Conservation (phyloP, 2,329 filamentous ascomycete species). For the Colletotrichum ledebouriae region DNA sequence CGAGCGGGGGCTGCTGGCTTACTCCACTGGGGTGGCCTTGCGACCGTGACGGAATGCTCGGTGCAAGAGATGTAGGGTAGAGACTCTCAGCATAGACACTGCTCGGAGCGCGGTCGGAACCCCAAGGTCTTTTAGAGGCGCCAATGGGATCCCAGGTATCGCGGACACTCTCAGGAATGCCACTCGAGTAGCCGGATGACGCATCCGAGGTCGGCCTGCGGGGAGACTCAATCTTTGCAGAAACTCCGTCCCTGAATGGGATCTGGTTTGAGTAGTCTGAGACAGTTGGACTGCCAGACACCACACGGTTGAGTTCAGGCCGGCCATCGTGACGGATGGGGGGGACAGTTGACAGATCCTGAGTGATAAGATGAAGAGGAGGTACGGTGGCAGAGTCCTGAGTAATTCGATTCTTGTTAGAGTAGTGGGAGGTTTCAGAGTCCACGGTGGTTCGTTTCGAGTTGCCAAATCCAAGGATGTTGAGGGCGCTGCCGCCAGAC, state of each 20-base stretch:
- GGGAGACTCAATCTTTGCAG: conserved; percentile 67
- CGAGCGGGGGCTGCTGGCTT: conserved; percentile 64
- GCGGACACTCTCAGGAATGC: conserved; percentile 73
- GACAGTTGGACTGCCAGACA: conserved; percentile 78
- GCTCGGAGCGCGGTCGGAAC: conserved; percentile 63
- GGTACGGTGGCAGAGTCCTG: conserved; percentile 78
- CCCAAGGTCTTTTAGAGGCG: conserved; percentile 60
- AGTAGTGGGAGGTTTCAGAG: conserved; percentile 72
- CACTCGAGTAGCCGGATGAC: conserved; percentile 73
- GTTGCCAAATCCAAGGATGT: conserved; percentile 72
- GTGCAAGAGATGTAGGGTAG: conserved; percentile 58
- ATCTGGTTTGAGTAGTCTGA: conserved; percentile 68
- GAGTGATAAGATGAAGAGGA: conserved; percentile 72
- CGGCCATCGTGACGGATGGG: conserved; percentile 75
- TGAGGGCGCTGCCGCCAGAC: conserved; percentile 78
- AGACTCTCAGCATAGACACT: conserved; percentile 64
- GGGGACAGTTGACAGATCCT: conserved; percentile 76
- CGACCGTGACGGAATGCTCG: conserved; percentile 51
- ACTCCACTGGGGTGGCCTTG: conserved; percentile 51
- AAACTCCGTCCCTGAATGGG: conserved; percentile 68
- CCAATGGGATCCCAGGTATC: conserved; percentile 67
- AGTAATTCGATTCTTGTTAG: conserved; percentile 64
- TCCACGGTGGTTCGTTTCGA: conserved; percentile 64
- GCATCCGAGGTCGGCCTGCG: conserved; percentile 62
- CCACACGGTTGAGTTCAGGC: conserved; percentile 74